These are phyloP conservation scores for Talaromyces stipitatus DNA, from an alignment of 495 filamentous ascomycete species.

Conservation along the genomic window DNA sequence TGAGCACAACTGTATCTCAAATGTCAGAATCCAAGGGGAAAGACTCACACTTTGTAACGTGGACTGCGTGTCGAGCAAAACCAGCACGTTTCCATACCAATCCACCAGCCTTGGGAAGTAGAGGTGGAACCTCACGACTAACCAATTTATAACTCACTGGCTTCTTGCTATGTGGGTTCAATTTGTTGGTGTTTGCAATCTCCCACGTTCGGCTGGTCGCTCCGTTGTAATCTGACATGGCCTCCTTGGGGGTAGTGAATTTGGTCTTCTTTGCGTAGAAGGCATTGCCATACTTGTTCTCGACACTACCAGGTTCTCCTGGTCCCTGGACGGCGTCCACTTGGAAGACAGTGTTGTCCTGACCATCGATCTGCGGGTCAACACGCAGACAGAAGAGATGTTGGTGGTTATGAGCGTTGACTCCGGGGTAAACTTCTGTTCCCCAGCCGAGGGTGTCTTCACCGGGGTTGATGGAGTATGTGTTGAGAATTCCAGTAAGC, in stretches of 20 bases:
- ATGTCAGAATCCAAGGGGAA: background rate
- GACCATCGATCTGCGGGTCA: conserved; percentile 85
- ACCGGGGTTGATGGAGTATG: conserved; percentile 74
- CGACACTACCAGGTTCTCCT: conserved; percentile 65
- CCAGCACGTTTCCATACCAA: conserved; percentile 92
- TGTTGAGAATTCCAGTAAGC: conserved; percentile 92
- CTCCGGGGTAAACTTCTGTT: conserved; percentile 85
- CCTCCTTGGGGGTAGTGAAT: conserved; percentile 62
- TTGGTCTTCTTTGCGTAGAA: conserved; percentile 88
- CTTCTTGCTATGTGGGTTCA: conserved; percentile 81
- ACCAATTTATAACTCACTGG: conserved; percentile 89
- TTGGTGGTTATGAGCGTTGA: conserved; percentile 80
- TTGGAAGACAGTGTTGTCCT: conserved; percentile 78
- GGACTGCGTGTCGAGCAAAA: conserved; percentile 85
- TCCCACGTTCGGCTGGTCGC: conserved; percentile 81
- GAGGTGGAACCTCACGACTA: conserved; percentile 67
- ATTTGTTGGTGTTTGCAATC: conserved; percentile 74
- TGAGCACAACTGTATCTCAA: conserved; percentile 2
- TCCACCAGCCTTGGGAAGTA: conserved; percentile 78
- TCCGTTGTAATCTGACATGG: conserved; percentile 76
- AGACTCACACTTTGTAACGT: conserved; percentile 80
- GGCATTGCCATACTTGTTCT: conserved; percentile 91
- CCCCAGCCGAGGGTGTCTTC: conserved; percentile 88
- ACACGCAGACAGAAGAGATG: conserved; percentile 91
- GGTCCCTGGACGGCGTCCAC: conserved; percentile 60